phyloP scores from a whole-genome alignment of 306 rosid genomes.

The Glycine soja region DNA sequence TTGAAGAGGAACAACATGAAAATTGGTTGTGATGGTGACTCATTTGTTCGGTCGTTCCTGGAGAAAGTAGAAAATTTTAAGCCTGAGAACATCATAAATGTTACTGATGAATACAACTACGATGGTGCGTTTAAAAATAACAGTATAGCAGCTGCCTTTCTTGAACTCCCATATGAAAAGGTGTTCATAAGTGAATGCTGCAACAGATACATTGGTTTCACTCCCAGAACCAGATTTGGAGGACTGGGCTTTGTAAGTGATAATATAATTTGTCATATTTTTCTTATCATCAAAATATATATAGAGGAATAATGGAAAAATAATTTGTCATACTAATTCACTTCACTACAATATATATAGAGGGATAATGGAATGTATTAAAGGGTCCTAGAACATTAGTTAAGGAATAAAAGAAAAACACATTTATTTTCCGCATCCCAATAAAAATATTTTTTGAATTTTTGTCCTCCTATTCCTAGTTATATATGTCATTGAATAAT shows the following conservation, averaged over 20 bases:
- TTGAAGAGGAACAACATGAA: slow-evolving; percentile 51
- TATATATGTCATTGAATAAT: no score
- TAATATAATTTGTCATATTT: no score
- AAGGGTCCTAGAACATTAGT: no score
- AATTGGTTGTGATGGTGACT: slow-evolving; percentile 58
- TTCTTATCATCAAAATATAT: no score
- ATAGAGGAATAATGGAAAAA: no score
- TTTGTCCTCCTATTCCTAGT: no score
- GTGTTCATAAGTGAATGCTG: slow-evolving; percentile 61
- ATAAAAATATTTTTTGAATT: no score
- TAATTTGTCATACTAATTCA: no score
- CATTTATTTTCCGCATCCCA: no score
- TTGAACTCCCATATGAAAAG: slow-evolving; percentile 65
- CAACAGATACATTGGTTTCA: slow-evolving; percentile 44
- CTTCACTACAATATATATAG: no score
- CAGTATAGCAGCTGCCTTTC: slow-evolving; percentile 63
- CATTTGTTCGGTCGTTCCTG: slow-evolving; percentile 52
- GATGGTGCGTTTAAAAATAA: slow-evolving; percentile 46
- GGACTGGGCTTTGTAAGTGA: slow-evolving; percentile 75
- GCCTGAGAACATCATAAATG: slow-evolving; percentile 37
- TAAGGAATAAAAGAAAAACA: no score
- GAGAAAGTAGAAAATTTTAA: slow-evolving; percentile 48
- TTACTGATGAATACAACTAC: slow-evolving; percentile 44
- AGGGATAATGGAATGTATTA: no score
- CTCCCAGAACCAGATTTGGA: slow-evolving; percentile 54